Conservation (phyloP, 192 early-diverging fungal genomes). For the Mortierella hygrophila region DNA sequence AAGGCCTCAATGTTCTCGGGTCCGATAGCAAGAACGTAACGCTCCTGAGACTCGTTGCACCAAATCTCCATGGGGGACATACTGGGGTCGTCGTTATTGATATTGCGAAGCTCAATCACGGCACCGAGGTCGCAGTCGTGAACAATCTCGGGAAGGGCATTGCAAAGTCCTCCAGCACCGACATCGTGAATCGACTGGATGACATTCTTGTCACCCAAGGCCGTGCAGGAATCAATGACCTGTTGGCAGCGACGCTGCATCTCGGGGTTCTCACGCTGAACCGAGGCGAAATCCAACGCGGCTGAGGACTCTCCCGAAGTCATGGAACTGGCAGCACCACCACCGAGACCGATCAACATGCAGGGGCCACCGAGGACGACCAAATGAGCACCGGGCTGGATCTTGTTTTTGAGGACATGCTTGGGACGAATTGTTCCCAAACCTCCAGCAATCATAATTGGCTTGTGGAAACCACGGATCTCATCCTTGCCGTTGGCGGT, state of each 20-base stretch:
- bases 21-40: constrained; percentile 95
- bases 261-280: constrained; percentile 99
- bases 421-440: constrained; percentile 92
- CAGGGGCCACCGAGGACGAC: constrained; percentile 96
- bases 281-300: constrained; percentile 96
- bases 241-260: constrained; percentile 98
- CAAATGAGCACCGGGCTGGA: constrained; percentile 83
- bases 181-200: constrained; percentile 98
- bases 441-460: constrained; percentile 99
- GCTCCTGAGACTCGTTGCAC: constrained; percentile 99
- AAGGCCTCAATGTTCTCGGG: constrained; percentile 78
- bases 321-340: constrained; percentile 98
- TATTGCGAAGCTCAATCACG: constrained; percentile 88
- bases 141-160: constrained; percentile 98
- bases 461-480: constrained; percentile 98
- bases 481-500: constrained; percentile 68
- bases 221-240: constrained; percentile 95
- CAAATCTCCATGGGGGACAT: constrained; percentile 99
- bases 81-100: constrained; percentile 90
- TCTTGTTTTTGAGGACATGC: constrained; percentile 91
- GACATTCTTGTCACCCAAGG: constrained; percentile 84
- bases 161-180: constrained; percentile 98
- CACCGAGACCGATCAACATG: constrained; percentile 99
- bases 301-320: constrained; percentile 87
- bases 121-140: constrained; percentile 95